A percentile compares a stretch with the other conserved stretches of the same genome.
Conservation (phyloP, 2,329 filamentous ascomycete genomes). For the Nigrograna mackinnonii region DNA sequence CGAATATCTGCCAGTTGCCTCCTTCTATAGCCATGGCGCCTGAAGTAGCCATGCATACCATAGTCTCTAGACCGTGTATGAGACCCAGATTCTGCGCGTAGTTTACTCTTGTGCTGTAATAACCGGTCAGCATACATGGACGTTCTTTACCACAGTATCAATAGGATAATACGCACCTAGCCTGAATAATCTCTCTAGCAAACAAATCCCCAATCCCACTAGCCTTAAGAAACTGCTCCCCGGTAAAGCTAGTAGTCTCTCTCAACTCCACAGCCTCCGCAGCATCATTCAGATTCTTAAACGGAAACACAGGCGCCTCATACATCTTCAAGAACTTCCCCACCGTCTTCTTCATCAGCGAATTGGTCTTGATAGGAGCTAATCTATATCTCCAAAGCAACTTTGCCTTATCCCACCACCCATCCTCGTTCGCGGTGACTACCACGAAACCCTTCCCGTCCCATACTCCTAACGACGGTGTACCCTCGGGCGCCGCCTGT, state of each 20-base stretch:
- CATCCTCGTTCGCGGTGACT: conserved; percentile 60
- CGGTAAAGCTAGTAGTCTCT: conserved; percentile 70
- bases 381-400: conserved; percentile 85
- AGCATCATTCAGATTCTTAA: conserved; percentile 71
- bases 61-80: conserved; percentile 87
- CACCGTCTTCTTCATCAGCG: conserved; percentile 72
- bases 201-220: conserved; percentile 72
- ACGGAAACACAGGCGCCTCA: conserved; percentile 80
- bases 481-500: conserved; percentile 39
- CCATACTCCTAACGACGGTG: conserved; percentile 74
- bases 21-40: conserved; percentile 78
- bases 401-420: conserved; percentile 81
- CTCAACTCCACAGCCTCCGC: conserved; percentile 70
- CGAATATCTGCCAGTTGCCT: conserved; percentile 95
- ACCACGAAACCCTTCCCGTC: conserved; percentile 78
- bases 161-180: conserved; percentile 43
- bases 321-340: conserved; percentile 80
- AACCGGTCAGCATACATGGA: conserved; percentile 1
- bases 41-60: conserved; percentile 90
- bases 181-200: conserved; percentile 81
- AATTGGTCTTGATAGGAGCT: conserved; percentile 73
- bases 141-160: background rate
- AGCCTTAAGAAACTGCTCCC: conserved; percentile 69
- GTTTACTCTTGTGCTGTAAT: conserved; percentile 78
- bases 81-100: conserved; percentile 87